Conservation (phyloP, 2,329 filamentous ascomycete species). For the Blastomyces percursus region DNA sequence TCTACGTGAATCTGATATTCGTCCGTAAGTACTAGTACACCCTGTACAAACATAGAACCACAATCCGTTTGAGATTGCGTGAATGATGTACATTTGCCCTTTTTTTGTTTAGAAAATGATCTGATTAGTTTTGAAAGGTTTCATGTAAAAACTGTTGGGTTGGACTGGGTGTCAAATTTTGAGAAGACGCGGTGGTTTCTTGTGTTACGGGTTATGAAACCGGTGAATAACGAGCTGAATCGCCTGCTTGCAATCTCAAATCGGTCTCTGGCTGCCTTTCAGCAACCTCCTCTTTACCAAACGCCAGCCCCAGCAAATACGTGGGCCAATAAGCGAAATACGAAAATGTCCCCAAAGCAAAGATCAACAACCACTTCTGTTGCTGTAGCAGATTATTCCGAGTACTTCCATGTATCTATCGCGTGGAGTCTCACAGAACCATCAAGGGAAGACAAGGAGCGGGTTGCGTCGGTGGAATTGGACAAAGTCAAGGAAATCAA, state of each 20-base stretch:
- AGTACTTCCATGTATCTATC: conserved; percentile 76
- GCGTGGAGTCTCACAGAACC: conserved; percentile 64
- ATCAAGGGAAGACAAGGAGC: conserved; percentile 31
- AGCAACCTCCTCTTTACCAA: conserved; percentile 61
- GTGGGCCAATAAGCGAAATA: conserved; percentile 8
- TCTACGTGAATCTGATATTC: conserved; percentile 34
- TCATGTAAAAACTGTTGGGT: conserved; percentile 32
- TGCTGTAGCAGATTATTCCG: conserved; percentile 32
- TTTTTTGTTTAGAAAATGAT: not conserved
- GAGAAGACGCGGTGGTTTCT: conserved; percentile 69
- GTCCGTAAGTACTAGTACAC: conserved; percentile 31
- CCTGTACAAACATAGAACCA: not conserved
- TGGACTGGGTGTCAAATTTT: conserved; percentile 57
- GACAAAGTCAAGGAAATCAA: conserved; percentile 32
- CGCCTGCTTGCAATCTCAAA: conserved; percentile 59
- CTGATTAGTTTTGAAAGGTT: conserved; percentile 38
- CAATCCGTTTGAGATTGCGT: not conserved
- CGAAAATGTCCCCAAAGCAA: conserved; percentile 2
- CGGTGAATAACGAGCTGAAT: conserved; percentile 46
- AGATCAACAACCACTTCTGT: not conserved
- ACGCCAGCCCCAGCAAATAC: conserved; percentile 15
- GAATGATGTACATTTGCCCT: not conserved
- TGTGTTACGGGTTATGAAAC: conserved; percentile 52
- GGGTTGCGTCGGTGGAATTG: conserved; percentile 18
- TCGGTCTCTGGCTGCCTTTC: conserved; percentile 45